Base-by-base conservation (phyloP, 2,329 filamentous ascomycete species). In the Tolypocladium tundrense region DNA sequence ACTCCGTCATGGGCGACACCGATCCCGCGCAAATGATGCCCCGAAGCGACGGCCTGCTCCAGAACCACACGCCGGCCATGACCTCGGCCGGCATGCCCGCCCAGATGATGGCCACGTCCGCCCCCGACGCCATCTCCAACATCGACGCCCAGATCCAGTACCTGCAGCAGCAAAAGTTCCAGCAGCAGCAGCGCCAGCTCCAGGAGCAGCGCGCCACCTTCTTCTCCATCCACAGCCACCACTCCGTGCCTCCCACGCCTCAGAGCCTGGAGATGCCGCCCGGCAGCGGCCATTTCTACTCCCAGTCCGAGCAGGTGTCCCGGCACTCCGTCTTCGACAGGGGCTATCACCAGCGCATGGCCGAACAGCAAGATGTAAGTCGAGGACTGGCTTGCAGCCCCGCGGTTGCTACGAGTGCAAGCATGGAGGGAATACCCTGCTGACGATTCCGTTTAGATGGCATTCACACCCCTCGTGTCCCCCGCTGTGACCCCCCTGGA, bases 401-500 rank as follows among this genome's bases (percentile, higher is more conserved):
- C 19, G 45, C 14, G 14, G 42, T 24, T 27, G 11, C 21, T 45
- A 13, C 41, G 37, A 11, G 3, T 42, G 21, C 42, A 24, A 43
- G 21, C 3, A 27, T 35, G 13, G 27, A 8, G n/a, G 33, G 33
- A 43, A 50, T 24, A 14, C 10, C 21, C 16, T 24, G 41, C 35
- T 57, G 24, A 57, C 56, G 7, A 14, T n/a, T 4, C 19, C 24
- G 56, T 35, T 66, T 66, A 88, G 84, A 85, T 90, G 81, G 79
- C 85, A 11, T 92, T 92, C 68, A 93, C 89, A 2, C 90, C 90
- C 1, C 79, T 93, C 37, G 88, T 90, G 13, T 92, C 90, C 21
- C 90, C 90, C n/a, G 90, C 88, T 5, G 88, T 93, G 50, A 92
- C 89, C 2, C 89, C 90, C 27, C 78, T 91, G 55, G 90, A 92